A percentile compares a stretch with the other conserved stretches of the same genome.
Evolutionary conservation across 1,284 basidiomycete genomes (phyloP).

Genomic region (Ustilago tritici): DNA sequence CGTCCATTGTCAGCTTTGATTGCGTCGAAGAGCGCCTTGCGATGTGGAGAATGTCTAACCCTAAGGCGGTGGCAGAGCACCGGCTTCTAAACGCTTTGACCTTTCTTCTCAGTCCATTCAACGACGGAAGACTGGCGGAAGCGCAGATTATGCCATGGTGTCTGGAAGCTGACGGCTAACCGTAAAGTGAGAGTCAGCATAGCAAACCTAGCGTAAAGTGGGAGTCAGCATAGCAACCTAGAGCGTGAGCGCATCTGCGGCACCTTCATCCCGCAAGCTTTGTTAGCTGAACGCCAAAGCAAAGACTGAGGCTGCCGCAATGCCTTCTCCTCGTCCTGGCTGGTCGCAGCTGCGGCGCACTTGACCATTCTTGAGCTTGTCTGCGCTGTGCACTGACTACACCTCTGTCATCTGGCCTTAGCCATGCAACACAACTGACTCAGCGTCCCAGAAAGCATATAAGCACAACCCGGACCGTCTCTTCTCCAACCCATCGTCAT

Average conservation of each 20-base stretch:
- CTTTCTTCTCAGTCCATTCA: not conserved
- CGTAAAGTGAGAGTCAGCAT: not conserved
- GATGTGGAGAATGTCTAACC: no score
- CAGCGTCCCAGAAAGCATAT: not conserved
- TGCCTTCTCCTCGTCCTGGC: not conserved
- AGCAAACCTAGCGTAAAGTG: not conserved
- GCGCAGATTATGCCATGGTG: not conserved
- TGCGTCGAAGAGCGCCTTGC: no score
- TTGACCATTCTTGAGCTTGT: not conserved
- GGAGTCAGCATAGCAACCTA: not conserved
- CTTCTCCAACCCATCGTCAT: not conserved
- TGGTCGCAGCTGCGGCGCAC: not conserved
- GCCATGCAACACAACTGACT: not conserved
- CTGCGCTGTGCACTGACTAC: not conserved
- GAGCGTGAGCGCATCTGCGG: not conserved
- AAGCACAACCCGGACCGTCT: not conserved
- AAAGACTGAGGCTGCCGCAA: constrained; percentile 1
- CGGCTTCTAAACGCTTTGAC: not conserved
- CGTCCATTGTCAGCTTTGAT: no score
- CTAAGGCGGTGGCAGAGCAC: no score
- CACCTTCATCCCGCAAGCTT: constrained; percentile 1
- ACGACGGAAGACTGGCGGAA: not conserved
- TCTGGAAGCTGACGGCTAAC: not conserved
- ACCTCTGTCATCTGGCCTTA: not conserved
- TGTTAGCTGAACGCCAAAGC: not conserved